Conservation (phyloP, 495 filamentous ascomycete genomes). For the Podospora anserina region DNA sequence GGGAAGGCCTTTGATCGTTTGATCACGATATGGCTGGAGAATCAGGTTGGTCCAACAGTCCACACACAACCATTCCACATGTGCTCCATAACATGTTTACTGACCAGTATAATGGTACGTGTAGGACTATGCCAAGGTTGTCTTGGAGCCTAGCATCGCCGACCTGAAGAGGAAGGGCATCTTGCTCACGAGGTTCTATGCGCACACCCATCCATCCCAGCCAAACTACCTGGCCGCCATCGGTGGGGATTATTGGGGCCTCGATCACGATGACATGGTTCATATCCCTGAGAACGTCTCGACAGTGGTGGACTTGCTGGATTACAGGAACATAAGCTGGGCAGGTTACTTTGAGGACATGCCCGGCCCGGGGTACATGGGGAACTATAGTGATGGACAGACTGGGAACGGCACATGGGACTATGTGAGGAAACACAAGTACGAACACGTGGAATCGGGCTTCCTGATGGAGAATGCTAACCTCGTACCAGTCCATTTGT, state of each 20-base stretch:
- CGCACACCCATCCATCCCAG: constrained; percentile 55
- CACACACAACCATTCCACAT: constrained; percentile 9
- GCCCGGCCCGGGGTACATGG: constrained; percentile 66
- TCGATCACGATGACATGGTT: constrained; percentile 61
- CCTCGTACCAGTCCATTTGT: constrained; percentile 37
- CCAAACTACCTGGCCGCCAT: constrained; percentile 52
- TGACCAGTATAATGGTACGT: neutral
- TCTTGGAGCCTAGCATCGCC: constrained; percentile 46
- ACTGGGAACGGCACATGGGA: constrained; percentile 51
- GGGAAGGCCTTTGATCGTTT: constrained; percentile 65
- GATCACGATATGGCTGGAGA: constrained; percentile 70
- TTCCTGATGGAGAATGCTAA: constrained; percentile 19
- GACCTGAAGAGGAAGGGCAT: constrained; percentile 62
- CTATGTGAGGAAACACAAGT: constrained; percentile 71
- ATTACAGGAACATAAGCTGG: constrained; percentile 61
- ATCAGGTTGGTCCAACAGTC: constrained; percentile 37
- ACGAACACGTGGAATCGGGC: neutral
- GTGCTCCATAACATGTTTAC: neutral
- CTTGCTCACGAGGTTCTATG: constrained; percentile 59
- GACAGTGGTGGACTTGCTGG: constrained; percentile 65
- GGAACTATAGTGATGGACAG: constrained; percentile 47
- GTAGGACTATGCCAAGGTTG: constrained; percentile 56
- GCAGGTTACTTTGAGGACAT: constrained; percentile 64
- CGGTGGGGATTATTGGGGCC: constrained; percentile 64
- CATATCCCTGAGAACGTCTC: constrained; percentile 62